A percentile compares a stretch with the other conserved stretches of the same genome.
phyloP scores from a whole-genome alignment of 352 stramenopile species.

The Pythium guiyangense region DNA sequence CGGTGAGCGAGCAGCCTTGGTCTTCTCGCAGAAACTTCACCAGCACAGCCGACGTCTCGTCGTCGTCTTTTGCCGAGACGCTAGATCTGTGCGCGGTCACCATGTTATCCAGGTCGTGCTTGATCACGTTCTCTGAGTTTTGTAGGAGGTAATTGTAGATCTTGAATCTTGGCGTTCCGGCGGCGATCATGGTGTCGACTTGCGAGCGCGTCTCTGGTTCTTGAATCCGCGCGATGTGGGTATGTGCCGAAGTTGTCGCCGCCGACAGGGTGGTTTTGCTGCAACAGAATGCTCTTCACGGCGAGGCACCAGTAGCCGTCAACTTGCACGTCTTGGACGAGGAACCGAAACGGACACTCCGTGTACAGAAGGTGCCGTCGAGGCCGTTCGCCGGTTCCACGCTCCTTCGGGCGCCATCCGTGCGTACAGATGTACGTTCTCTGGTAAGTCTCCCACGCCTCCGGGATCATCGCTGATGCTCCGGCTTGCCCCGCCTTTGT shows the following conservation, averaged over 20 bases:
- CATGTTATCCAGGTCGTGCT: neutral
- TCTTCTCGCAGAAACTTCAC: neutral
- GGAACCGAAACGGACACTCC: neutral
- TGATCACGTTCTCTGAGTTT: conserved; percentile 3
- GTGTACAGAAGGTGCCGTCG: neutral
- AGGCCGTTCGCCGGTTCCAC: neutral
- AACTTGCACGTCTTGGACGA: neutral
- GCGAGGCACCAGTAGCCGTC: neutral
- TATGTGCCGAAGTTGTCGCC: neutral
- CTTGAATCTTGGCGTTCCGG: neutral
- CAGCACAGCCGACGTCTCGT: neutral
- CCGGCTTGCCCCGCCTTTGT: neutral
- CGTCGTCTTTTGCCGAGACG: neutral
- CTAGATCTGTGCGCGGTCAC: neutral
- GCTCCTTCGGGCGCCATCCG: neutral
- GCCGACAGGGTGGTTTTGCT: neutral
- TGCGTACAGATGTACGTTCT: neutral
- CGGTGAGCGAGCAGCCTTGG: neutral
- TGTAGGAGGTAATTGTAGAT: conserved; percentile 5
- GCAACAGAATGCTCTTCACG: neutral
- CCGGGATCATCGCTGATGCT: neutral
- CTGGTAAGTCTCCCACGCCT: neutral
- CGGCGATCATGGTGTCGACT: neutral
- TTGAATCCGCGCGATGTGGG: neutral
- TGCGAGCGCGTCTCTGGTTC: neutral